phyloP scores from a whole-genome alignment of 108 stramenopile genomes.

The Craspedostauros australis region DNA sequence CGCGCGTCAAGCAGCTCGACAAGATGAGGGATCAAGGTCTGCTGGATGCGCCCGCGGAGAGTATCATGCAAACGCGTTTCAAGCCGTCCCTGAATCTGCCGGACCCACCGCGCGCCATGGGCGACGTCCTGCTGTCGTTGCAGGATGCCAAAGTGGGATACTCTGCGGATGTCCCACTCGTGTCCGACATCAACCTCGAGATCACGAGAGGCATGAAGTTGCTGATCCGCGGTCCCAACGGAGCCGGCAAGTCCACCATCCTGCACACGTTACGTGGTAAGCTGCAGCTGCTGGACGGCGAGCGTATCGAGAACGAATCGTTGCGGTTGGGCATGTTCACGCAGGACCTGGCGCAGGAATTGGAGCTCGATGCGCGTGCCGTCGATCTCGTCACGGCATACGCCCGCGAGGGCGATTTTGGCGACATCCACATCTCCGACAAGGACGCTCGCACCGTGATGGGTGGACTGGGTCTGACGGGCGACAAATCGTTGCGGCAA shows the following conservation, averaged over 20 bases:
- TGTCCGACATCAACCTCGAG: slow-evolving; percentile 33
- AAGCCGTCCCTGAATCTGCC: slow-evolving; percentile 37
- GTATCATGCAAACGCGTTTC: slow-evolving; percentile 17
- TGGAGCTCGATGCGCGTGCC: slow-evolving; percentile 55
- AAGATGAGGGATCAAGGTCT: slow-evolving; percentile 47
- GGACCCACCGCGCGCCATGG: slow-evolving; percentile 47
- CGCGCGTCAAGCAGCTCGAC: slow-evolving; percentile 83
- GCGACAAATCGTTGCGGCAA: slow-evolving; percentile 68
- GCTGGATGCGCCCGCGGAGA: slow-evolving; percentile 49
- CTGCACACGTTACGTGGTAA: slow-evolving; percentile 79
- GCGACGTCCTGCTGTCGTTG: slow-evolving; percentile 51
- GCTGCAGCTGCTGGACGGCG: slow-evolving; percentile 58
- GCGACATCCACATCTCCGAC: slow-evolving; percentile 65
- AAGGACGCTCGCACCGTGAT: slow-evolving; percentile 65
- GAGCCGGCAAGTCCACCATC: slow-evolving; percentile 82
- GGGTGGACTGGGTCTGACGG: slow-evolving; percentile 74
- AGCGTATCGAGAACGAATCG: slow-evolving; percentile 56
- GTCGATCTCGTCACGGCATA: slow-evolving; percentile 71
- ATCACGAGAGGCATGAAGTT: slow-evolving; percentile 66
- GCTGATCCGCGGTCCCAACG: slow-evolving; percentile 61
- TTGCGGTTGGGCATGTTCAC: slow-evolving; percentile 67
- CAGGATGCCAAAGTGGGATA: slow-evolving; percentile 62
- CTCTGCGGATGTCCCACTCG: slow-evolving; percentile 13
- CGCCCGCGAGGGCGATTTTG: slow-evolving; percentile 56
- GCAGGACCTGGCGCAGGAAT: slow-evolving; percentile 88